phyloP scores from a whole-genome alignment of 495 filamentous ascomycete species.

The Ascodesmis nigricans region DNA sequence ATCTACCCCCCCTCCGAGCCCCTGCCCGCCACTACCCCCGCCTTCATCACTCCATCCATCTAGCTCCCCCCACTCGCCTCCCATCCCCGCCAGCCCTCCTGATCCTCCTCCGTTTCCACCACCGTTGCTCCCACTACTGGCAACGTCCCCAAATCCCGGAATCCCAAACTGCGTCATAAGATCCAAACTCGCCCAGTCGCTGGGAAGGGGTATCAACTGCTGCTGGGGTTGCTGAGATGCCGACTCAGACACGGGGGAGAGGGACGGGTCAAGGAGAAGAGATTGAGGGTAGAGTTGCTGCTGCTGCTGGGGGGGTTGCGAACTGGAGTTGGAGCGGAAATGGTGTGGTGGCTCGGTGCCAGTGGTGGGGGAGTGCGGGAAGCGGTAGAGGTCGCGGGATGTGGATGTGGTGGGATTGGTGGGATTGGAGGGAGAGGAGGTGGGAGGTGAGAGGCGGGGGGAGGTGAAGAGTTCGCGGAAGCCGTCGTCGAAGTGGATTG shows the following conservation, averaged over 20 bases:
- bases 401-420: constrained; percentile 9
- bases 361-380: constrained; percentile 6
- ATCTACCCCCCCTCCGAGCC: constrained; percentile 34
- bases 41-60: constrained; percentile 22
- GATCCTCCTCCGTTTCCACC: constrained; percentile 7
- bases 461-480: constrained; percentile 18
- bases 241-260: no score
- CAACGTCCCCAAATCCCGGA: background rate
- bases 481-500: constrained; percentile 19
- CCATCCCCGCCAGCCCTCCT: constrained; percentile 17
- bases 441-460: no score
- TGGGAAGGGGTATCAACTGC: background rate
- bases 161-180: constrained; percentile 18
- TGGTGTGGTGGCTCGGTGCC: constrained; percentile 5
- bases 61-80: constrained; percentile 13
- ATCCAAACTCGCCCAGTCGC: constrained; percentile 16
- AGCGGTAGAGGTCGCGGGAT: constrained; percentile 5
- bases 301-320: constrained; percentile 11
- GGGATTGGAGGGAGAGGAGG: constrained; percentile 7
- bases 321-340: background rate
- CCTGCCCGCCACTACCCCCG: constrained; percentile 7
- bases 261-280: constrained; percentile 18
- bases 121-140: constrained; percentile 4
- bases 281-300: constrained; percentile 7
- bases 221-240: no score